Percentiles rank a stretch among this genome's conserved stretches.
Conservation (phyloP, 371 early-diverging fungal species). For the Zancudomyces culisetae region DNA sequence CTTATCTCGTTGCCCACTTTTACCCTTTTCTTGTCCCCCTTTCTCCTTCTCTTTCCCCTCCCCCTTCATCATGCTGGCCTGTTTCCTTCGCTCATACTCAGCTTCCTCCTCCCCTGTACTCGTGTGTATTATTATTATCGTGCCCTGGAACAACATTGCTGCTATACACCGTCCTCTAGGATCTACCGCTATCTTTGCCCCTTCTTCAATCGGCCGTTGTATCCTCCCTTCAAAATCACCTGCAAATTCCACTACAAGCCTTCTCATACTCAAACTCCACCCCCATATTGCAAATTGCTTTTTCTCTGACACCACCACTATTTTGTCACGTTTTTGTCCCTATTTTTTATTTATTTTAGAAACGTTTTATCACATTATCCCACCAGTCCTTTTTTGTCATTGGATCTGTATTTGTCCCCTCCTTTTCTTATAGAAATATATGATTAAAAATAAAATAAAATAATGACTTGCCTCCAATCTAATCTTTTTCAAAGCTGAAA, state of each 20-base stretch:
- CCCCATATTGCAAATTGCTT: constrained; percentile 3
- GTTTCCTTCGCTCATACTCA: not conserved
- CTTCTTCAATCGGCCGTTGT: constrained; percentile 26
- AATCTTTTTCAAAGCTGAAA: not conserved
- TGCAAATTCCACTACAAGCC: constrained; percentile 31
- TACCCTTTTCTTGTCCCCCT: constrained; percentile 6
- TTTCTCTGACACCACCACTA: constrained; percentile 2
- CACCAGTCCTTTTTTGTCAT: too few species aligned
- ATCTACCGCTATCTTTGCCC: constrained; percentile 31
- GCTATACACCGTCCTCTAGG: constrained; percentile 26
- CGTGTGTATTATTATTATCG: constrained; percentile 25
- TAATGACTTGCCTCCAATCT: not conserved
- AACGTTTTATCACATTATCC: too few species aligned
- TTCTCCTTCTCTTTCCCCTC: not conserved
- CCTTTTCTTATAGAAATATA: too few species aligned
- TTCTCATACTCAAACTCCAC: not conserved
- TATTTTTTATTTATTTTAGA: too few species aligned
- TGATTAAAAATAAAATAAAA: not conserved
- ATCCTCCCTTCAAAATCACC: constrained; percentile 38
- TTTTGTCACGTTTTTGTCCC: not conserved
- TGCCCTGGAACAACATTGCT: constrained; percentile 34
- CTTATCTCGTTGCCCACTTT: constrained; percentile 4
- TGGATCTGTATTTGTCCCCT: too few species aligned
- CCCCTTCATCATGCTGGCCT: constrained; percentile 2
- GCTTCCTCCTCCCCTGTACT: constrained; percentile 11